A percentile compares a stretch with the other conserved stretches of the same genome.
phyloP scores from a whole-genome alignment of 2,329 filamentous ascomycete genomes.

The Pseudogymnoascus pannorum region DNA sequence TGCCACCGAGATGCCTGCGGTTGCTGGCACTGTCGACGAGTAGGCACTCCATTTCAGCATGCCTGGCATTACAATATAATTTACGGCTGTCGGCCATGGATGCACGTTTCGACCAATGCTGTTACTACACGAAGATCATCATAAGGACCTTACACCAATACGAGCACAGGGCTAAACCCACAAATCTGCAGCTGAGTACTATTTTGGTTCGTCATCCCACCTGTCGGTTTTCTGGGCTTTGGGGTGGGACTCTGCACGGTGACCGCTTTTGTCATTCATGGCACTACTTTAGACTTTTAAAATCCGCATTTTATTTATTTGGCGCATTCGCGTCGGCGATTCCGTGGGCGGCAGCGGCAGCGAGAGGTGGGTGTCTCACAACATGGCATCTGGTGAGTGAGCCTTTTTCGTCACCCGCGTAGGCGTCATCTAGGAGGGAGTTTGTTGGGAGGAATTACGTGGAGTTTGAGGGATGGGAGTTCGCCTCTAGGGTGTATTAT shows the following conservation, averaged over 20 bases:
- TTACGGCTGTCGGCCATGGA: not conserved
- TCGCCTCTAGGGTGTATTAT: not conserved
- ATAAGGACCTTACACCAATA: not conserved
- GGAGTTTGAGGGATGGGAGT: not conserved
- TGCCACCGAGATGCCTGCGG: constrained; percentile 18
- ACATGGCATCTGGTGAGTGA: constrained; percentile 4
- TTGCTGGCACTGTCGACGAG: constrained; percentile 21
- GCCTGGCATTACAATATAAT: not conserved
- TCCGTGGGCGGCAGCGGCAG: not conserved
- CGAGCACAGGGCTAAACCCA: not conserved
- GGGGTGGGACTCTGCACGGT: not conserved
- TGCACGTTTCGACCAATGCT: not conserved
- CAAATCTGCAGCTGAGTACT: constrained; percentile 9
- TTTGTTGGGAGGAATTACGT: not conserved
- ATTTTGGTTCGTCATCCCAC: constrained; percentile 8
- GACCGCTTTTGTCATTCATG: not conserved
- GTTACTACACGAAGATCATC: not conserved
- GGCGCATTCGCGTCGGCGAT: not conserved
- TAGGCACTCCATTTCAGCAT: not conserved
- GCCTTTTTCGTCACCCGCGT: constrained; percentile 3
- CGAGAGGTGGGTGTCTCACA: constrained; percentile 5
- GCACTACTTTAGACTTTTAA: not conserved
- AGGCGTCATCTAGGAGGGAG: constrained; percentile 2
- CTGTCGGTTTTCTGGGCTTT: constrained; percentile 8
- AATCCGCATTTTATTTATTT: not conserved